phyloP scores from a whole-genome alignment of 1,284 basidiomycete species.

The Exobasidium cylindrosporum region DNA sequence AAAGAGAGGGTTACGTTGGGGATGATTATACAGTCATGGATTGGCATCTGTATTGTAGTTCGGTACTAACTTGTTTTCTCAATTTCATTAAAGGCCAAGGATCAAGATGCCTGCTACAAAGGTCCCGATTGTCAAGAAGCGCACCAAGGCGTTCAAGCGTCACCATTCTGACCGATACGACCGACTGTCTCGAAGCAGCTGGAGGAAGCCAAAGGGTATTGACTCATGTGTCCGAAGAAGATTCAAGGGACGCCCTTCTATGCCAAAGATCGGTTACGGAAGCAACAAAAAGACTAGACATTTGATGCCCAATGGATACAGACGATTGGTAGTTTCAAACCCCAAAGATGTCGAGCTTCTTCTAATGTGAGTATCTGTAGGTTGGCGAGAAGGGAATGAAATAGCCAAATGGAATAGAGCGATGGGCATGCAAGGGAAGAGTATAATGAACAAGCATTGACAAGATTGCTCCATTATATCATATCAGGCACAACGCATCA shows the following conservation, averaged over 20 bases:
- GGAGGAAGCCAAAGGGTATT: conserved; percentile 55
- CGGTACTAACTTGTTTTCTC: too few species aligned
- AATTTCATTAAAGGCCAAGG: too few species aligned
- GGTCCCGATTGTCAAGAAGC: conserved; percentile 56
- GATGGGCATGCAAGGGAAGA: not conserved
- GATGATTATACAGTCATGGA: too few species aligned
- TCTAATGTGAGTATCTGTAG: conserved; percentile 37
- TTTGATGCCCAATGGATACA: conserved; percentile 55
- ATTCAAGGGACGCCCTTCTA: conserved; percentile 48
- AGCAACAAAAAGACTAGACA: conserved; percentile 56
- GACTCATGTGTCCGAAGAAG: conserved; percentile 52
- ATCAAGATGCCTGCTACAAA: conserved; percentile 32
- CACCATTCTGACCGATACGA: conserved; percentile 55
- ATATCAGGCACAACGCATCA: conserved; percentile 86
- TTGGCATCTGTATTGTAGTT: too few species aligned
- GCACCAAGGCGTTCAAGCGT: conserved; percentile 53
- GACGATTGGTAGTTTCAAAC: conserved; percentile 54
- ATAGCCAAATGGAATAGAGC: not conserved
- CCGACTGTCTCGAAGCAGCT: conserved; percentile 45
- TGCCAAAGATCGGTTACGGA: conserved; percentile 56
- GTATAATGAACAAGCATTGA: not conserved
- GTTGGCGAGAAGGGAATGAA: conserved; percentile 7
- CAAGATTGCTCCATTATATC: not conserved
- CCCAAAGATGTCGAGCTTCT: conserved; percentile 52
- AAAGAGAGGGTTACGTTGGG: too few species aligned